Conservation (phyloP, 352 stramenopile genomes). For the Globisporangium uncinulatum region DNA sequence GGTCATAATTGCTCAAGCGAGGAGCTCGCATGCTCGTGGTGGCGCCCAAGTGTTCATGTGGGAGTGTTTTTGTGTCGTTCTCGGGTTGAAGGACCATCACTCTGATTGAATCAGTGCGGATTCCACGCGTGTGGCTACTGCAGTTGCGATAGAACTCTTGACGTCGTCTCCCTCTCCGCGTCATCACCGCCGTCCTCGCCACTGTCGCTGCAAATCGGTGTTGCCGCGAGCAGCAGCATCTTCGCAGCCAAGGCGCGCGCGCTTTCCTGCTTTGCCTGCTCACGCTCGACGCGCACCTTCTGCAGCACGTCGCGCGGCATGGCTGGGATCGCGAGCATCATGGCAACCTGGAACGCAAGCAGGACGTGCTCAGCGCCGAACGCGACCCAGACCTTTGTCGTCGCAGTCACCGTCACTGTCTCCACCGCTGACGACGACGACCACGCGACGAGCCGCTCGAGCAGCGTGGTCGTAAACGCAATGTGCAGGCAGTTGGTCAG, state of each 20-base stretch:
- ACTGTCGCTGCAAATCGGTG: no score
- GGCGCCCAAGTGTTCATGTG: no score
- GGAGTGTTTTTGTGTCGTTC: background rate
- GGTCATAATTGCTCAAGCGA: background rate
- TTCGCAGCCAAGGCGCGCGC: slow-evolving; percentile 49
- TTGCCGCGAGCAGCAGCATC: slow-evolving; percentile 12
- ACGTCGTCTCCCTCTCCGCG: background rate
- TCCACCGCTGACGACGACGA: background rate
- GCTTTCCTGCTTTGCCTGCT: slow-evolving; percentile 66
- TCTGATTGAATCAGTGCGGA: no score
- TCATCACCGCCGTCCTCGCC: background rate
- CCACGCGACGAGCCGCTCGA: slow-evolving; percentile 40
- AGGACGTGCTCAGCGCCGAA: slow-evolving; percentile 71
- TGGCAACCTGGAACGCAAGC: slow-evolving; percentile 58
- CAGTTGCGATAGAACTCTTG: background rate
- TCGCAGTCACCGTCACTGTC: slow-evolving; percentile 11
- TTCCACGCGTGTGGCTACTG: background rate
- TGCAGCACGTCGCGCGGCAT: slow-evolving; percentile 46
- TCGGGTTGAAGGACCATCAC: no score
- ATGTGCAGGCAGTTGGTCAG: slow-evolving; percentile 96
- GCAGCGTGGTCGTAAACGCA: slow-evolving; percentile 71
- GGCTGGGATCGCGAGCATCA: slow-evolving; percentile 49
- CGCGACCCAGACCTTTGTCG: slow-evolving; percentile 74
- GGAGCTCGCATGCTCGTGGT: background rate
- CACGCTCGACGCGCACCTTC: slow-evolving; percentile 45